phyloP scores from a whole-genome alignment of 176 grass and related monocot genomes.

The Olyra latifolia region DNA sequence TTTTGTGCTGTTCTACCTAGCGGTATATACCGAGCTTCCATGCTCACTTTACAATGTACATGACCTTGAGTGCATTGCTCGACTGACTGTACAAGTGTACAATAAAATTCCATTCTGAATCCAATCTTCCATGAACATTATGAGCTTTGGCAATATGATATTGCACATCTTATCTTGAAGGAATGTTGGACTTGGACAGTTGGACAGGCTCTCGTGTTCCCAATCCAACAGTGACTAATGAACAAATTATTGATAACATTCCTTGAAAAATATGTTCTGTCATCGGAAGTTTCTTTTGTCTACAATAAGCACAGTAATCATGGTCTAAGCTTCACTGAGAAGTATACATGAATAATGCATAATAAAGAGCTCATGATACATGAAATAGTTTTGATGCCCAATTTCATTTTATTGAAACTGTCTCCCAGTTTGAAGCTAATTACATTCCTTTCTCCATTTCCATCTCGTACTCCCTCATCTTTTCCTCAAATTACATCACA shows the following conservation, averaged over 20 bases:
- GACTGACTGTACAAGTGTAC: neutral
- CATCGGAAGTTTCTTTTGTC: neutral
- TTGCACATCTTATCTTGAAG: neutral
- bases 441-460: too few species aligned
- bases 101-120: neutral
- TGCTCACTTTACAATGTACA: conserved; percentile 9
- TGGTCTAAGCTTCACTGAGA: neutral
- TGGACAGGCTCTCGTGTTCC: neutral
- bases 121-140: neutral
- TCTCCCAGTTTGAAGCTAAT: too few species aligned
- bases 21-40: neutral
- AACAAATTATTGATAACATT: neutral
- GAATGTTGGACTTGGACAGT: too few species aligned
- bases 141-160: neutral
- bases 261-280: neutral
- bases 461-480: too few species aligned
- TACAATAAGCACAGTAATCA: neutral
- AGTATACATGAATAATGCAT: neutral
- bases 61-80: neutral
- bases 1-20: neutral
- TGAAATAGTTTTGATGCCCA: too few species aligned
- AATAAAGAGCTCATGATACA: neutral
- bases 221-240: neutral
- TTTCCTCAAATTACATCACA: too few species aligned
- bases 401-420: too few species aligned